Evolutionary conservation across 257 asterid species (phyloP), one percentile per base, ranked within the genome.

Genomic region (Fraxinus excelsior): DNA sequence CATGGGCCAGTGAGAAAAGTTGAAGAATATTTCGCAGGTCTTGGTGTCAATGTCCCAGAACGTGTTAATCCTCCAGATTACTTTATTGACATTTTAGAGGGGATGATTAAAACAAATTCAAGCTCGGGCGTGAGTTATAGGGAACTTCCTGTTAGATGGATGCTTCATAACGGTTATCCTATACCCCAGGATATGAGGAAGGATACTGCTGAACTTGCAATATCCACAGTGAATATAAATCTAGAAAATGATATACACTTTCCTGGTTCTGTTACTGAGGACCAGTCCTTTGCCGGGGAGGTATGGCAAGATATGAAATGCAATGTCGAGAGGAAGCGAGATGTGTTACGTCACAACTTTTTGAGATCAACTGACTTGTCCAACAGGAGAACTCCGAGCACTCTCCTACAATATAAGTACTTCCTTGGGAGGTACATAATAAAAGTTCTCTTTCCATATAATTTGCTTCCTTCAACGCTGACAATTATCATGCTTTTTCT

Each of bases 131-230:
- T 87, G 71, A 84, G 67, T 75, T 88, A 80, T 83, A 77, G 66
- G 0, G 93, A 88, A 70, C 89, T 88, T 70, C 93, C 93, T 16
- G 85, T 88, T 71, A 82, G 86, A 72, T 88, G 93, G 93, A 88
- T 88, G 93, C 82, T 70, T 51, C 81, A 88, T 74, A 88, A 88
- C 0, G 91, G 91, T 14, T 86, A 88, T 85, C 87, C 88, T 25
- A 76, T 88, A 72, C 91, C 93, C 0, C 75, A 78, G 3, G 93
- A 88, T 76, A 80, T 88, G 90, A 85, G 83, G 78, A 67, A 34
- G 65, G 71, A 56, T 67, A 70, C 40, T 74, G 73, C 73, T 5
- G 87, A 67, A 49, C 74, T 85, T 73, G 68, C 78, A 35, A 34
- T 42, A 31, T 72, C 76, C 11, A 58, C 80, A 4, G 18, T 23